Evolutionary conservation across 2,329 filamentous ascomycete species (phyloP), one percentile per base, ranked within the genome.

Genomic region (Dactylellina drechsleri): DNA sequence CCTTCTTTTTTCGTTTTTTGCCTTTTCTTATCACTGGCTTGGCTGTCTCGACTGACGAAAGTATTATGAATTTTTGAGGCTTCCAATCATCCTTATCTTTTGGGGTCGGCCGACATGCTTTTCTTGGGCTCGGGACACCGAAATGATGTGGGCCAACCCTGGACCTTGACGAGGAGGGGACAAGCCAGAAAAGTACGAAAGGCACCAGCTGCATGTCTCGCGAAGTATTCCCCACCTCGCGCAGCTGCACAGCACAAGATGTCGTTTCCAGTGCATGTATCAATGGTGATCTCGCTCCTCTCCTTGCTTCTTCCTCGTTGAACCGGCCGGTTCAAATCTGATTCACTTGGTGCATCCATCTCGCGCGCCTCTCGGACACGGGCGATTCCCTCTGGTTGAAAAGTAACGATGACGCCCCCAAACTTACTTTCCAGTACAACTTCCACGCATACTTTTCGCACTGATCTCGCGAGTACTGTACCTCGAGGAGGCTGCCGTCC

Each of bases 61-160:
- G 56, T 59, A 73, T 73, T 73, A 72, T 60, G 61, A 73, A 73
- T 73, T 70, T 45, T 31, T 31, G 23, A 53, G 57, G 23, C 23
- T 15, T 52, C 31, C 31, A 2, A 36, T 36, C 31, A 1, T 12
- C 49, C 62, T 67, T 67, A 74, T 74, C 62, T 67, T 4, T 36
- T 62, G 57, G 61, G 53, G 70, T 59, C 62, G 61, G 62, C 62
- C 62, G 58, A 74, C 66, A 53, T 18, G 18, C 45, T 53, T 41
- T 45, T 31, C 41, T 18, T 26, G 43, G 43, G 49, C 56, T 23
- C 36, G 16, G n/a, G 28, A 16, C n/a, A 23, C 52, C n/a, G 50
- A 66, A 18, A 18, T 12, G 23, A 49, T 7, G 31, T 36, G 31
- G 28, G n/a, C 20, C 61, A 43, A 59, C 60, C 45, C 47, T 49